A percentile compares a stretch with the other conserved stretches of the same genome.
Evolutionary conservation across 129 eudicot species (phyloP).

Genomic region (Artemisia annua): DNA sequence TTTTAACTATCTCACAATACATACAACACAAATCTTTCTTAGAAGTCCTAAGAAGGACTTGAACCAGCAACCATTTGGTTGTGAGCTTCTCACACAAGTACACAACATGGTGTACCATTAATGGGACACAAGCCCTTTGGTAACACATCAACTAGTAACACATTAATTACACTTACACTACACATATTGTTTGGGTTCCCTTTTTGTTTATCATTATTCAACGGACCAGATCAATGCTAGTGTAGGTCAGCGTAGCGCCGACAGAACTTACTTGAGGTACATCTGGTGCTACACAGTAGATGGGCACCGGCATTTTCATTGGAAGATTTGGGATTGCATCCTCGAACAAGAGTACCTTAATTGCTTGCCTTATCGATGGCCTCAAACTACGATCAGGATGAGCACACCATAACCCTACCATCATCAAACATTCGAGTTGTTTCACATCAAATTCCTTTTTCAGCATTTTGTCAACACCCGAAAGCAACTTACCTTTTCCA

Average conservation of each 20-base stretch:
- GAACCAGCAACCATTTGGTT: too few species aligned
- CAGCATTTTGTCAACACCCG: slow-evolving; percentile 38
- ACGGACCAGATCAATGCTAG: slow-evolving; percentile 37
- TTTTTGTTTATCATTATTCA: not conserved
- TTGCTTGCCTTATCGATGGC: slow-evolving; percentile 56
- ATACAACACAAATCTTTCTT: too few species aligned
- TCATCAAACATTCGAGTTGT: slow-evolving; percentile 52
- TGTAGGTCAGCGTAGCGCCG: slow-evolving; percentile 33
- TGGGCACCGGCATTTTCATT: slow-evolving; percentile 37
- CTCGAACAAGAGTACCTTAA: slow-evolving; percentile 55
- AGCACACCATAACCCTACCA: slow-evolving; percentile 58
- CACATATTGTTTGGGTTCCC: too few species aligned
- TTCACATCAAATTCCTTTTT: slow-evolving; percentile 23
- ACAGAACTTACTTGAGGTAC: slow-evolving; percentile 30
- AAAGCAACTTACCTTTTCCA: slow-evolving; percentile 41
- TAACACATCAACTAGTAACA: too few species aligned
- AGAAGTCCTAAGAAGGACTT: too few species aligned
- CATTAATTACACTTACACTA: too few species aligned
- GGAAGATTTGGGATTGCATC: slow-evolving; percentile 46
- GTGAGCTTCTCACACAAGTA: too few species aligned
- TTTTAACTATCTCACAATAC: too few species aligned
- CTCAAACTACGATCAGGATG: slow-evolving; percentile 50
- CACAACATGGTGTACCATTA: too few species aligned
- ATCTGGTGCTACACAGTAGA: slow-evolving; percentile 29
- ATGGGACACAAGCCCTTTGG: too few species aligned